Conservation (phyloP, 192 early-diverging fungal genomes). For the Bifiguratus adelaidae region DNA sequence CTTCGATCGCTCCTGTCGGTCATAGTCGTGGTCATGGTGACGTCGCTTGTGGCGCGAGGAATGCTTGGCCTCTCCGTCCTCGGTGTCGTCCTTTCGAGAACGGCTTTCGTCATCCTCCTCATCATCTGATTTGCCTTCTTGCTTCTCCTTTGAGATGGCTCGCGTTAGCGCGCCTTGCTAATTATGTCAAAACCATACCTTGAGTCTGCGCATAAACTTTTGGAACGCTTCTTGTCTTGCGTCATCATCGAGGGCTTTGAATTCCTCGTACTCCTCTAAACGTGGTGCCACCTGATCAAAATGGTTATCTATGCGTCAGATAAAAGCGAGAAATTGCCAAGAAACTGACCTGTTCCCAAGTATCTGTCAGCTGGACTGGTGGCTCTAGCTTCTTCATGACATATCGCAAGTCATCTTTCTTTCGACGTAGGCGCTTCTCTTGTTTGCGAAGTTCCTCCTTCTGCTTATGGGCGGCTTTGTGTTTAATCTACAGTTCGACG, state of each 20-base stretch:
- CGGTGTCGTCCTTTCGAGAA: too few relatives aligned
- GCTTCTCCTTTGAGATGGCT: too few relatives aligned
- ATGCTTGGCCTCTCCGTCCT: too few relatives aligned
- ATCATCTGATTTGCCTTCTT: too few relatives aligned
- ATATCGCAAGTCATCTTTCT: conserved; percentile 69
- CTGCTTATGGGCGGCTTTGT: conserved; percentile 38
- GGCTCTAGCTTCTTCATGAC: conserved; percentile 59
- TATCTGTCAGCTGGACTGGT: conserved; percentile 37
- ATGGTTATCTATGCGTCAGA: not conserved
- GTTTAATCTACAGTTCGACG: conserved; percentile 24
- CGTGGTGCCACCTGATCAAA: conserved; percentile 16
- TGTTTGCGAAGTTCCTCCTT: conserved; percentile 65
- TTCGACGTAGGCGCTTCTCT: conserved; percentile 56
- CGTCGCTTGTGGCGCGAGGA: too few relatives aligned
- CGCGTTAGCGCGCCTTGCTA: too few relatives aligned
- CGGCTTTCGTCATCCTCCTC: too few relatives aligned
- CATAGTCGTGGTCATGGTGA: too few relatives aligned
- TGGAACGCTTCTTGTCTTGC: conserved; percentile 65
- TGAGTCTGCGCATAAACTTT: conserved; percentile 49
- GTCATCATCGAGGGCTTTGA: conserved; percentile 52
- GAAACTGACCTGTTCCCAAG: conserved; percentile 56
- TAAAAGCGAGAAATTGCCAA: not conserved
- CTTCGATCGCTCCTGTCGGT: too few relatives aligned
- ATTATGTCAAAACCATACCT: too few relatives aligned
- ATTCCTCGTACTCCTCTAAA: conserved; percentile 47